These are phyloP conservation scores for Beauveria australis DNA, from an alignment of 2,329 filamentous ascomycete species.

Conservation along the genomic window DNA sequence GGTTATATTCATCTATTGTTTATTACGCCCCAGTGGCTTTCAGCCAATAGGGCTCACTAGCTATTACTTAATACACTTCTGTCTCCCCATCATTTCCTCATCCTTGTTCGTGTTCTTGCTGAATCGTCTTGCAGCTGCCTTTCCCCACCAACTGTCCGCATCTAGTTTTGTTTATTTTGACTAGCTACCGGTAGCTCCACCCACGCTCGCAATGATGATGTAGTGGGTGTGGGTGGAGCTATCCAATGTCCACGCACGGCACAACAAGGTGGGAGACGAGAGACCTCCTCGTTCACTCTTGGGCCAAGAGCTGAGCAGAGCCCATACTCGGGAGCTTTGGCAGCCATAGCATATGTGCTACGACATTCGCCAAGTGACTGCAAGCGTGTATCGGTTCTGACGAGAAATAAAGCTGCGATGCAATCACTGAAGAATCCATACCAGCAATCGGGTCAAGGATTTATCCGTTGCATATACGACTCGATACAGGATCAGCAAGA, in stretches of 20 bases:
- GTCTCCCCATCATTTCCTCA: no score
- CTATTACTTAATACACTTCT: no score
- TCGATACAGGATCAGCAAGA: constrained; percentile 1
- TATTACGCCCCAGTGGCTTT: no score
- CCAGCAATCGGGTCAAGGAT: constrained; percentile 17
- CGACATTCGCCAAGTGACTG: constrained; percentile 8
- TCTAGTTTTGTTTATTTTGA: no score
- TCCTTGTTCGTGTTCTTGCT: no score
- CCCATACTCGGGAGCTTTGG: not conserved
- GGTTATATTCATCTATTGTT: no score
- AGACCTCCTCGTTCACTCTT: not conserved
- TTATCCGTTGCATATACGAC: constrained; percentile 15
- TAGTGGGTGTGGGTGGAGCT: no score
- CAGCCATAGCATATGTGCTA: not conserved
- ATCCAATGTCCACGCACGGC: not conserved
- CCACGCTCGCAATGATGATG: no score
- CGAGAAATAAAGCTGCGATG: constrained; percentile 15
- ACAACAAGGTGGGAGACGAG: not conserved
- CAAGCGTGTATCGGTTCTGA: constrained; percentile 12
- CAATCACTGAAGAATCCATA: constrained; percentile 13
- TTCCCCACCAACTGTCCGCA: no score
- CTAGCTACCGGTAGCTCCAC: no score
- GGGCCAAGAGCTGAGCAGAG: not conserved
- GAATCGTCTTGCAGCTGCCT: no score
- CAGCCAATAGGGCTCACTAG: no score